Conservation (phyloP, 2,329 filamentous ascomycete species). For the Aureobasidium sp. region DNA sequence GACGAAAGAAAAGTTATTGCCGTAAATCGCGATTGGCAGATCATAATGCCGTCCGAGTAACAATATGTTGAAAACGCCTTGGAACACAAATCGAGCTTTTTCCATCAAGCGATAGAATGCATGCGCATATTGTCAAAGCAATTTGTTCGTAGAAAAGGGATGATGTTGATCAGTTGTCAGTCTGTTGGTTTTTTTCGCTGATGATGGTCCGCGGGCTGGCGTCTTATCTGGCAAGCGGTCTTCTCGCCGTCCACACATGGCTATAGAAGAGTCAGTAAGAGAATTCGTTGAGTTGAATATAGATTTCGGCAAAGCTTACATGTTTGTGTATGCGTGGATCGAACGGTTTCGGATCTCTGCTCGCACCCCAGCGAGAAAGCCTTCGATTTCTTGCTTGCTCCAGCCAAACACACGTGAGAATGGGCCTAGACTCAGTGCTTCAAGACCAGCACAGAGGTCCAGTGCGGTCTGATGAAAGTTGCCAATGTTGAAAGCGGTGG, state of each 20-base stretch:
- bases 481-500: conserved; percentile 58
- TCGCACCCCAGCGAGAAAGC: conserved; percentile 55
- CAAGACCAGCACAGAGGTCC: conserved; percentile 53
- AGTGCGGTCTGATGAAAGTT: conserved; percentile 79
- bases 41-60: conserved; percentile 4
- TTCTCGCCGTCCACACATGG: conserved; percentile 40
- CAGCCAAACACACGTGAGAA: conserved; percentile 30
- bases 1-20: neutral
- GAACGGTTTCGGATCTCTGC: conserved; percentile 60
- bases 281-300: conserved; percentile 15
- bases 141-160: neutral
- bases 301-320: conserved; percentile 50
- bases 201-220: neutral
- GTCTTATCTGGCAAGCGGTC: conserved; percentile 26
- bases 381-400: conserved; percentile 50
- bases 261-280: conserved; percentile 22
- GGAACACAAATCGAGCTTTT: neutral
- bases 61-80: neutral
- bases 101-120: neutral
- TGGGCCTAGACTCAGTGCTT: conserved; percentile 64
- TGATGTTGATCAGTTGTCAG: neutral
- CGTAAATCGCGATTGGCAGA: neutral
- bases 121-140: neutral
- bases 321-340: conserved; percentile 63
- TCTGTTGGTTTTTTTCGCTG: neutral